Evolutionary conservation across 2,329 filamentous ascomycete genomes (phyloP), one percentile per base, ranked within the genome.

Genomic region (Hypoxylon sp.): DNA sequence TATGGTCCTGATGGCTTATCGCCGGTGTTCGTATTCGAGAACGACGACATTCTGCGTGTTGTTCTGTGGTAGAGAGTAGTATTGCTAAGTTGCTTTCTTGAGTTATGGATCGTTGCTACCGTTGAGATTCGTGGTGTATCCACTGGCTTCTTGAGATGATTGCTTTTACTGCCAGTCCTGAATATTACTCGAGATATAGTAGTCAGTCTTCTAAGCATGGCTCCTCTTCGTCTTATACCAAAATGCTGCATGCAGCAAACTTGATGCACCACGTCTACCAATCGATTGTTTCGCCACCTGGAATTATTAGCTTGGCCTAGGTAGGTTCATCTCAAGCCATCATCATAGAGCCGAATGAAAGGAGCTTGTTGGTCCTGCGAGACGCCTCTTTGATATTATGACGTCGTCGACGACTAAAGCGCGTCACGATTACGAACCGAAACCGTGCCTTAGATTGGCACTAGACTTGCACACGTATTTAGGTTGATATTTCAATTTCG

Each of bases 1-100:
- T 92, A 92, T 10, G 89, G 89, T 76, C 91, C 88, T 3, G 79
- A 62, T 13, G 70, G 52, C 54, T 72, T 72, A 51, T 53, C 29
- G 42, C 65, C 70, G 2, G 70, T 72, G 31, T 65, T 54, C 15
- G 68, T 62, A 15, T 72, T 72, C n/a, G 70, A 72, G 60, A 70
- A 72, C 15, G 62, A 44, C 15, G 70, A 15, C 70, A 72, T 72
- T 13, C 37, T 68, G 47, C 48, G 48, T 48, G 19, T 6, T 8
- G 6, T 13, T 57, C 8, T 31, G 13, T 44, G 7, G 6, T 55
- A 35, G 21, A 57, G 32, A n/a, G 15, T 21, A 31, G 17, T 55
- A 31, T 61, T 3, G 27, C 4, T 44, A 29, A 13, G 17, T 54
- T 21, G 5, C 8, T 53, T 35, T 15, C 29, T 57, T 17, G 27